Evolutionary conservation across 2,329 filamentous ascomycete species (phyloP), one percentile per base, ranked within the genome.

Genomic region (Colletotrichum zoysiae): DNA sequence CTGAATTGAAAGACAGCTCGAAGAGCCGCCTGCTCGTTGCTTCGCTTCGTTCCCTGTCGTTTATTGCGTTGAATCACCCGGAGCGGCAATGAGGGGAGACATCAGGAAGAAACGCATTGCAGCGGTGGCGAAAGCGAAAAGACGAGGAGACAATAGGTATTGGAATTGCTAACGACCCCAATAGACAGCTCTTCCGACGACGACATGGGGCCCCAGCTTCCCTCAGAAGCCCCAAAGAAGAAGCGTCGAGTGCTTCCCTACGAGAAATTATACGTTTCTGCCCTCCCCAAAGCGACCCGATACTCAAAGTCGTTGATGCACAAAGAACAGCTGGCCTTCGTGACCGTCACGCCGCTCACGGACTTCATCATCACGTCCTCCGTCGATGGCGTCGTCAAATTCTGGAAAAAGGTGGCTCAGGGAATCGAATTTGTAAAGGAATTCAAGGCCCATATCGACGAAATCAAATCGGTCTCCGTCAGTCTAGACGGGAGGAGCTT

Each of bases 251-350:
- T 93, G 77, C 90, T 99, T 2, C 94, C 94, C 1, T 95, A 98
- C 84, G 95, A 98, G 83, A 97, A 96, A 81, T 91, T 98, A 77
- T 98, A 98, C 82, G 86, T 98, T 74, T 93, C 94, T 70, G 95
- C 96, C 50, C 88, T 99, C 48, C 96, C 96, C 5, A 89, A 89
- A 62, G 93, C 94, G 26, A 78, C 87, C 48, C 92, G 94, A 57
- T 99, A 99, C 83, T 97, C 93, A 70, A 97, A 95, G 79, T 98
- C 96, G 57, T 86, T 99, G 78, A 99, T 99, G 97, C 96, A 99
- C 87, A 95, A 95, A 84, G 96, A 99, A 76, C 95, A 97, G 83
- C 84, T 99, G 61, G 89, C 92, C 69, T 98, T 95, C 78, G 89
- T 94, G 74, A 97, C 92, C 16, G 91, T 97, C 80, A 97, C 97